Base-by-base conservation (phyloP, 495 filamentous ascomycete genomes). In the Cercophora newfieldiana region DNA sequence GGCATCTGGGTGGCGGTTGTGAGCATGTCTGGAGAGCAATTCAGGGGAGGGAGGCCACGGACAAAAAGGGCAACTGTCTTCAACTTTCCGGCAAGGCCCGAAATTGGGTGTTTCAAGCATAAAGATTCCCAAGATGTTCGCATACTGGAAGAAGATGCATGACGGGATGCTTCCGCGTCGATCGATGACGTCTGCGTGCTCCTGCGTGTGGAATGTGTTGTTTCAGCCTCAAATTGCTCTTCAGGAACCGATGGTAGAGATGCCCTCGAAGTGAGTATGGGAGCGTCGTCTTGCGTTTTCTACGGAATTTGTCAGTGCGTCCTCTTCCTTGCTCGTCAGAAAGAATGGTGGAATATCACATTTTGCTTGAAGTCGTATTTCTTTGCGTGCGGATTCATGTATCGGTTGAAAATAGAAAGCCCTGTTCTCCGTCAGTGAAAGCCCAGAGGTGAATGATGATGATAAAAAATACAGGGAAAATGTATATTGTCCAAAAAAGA, bases 331-430 rank as follows among this genome's bases (percentile, higher is more conserved):
- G 60, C 18, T 2, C 21, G 12, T 8, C 22, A 55, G 29, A 4
- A 14, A 12, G 22, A 49, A 6, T 16, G 4, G 55, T 28, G 3
- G 55, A 8, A 37, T 19, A 29, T 22, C 18, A 30, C 33, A 19
- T 56, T 50, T 44, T 19, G 37, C 4, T 8, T 19, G 7, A 29
- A 50, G 16, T 66, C 30, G 29, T 66, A 66, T 28, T 61, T 61
- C 55, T 65, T 68, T 3, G 56, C 66, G 21, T 56, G 61, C 2
- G 66, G 66, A 25, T 57, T 57, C 24, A 61, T 68, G 55, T 68
- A 65, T 3, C 66, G 66, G 28, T 61, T 65, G 66, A 64, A 49
- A 8, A 65, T 31, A 3, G 56, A 51, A 3, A 47, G 61, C 2
- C 66, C 63, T 65, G 53, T 7, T 8, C 18, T 8, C 21, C 6